phyloP scores from a whole-genome alignment of 108 stramenopile species.

The Cyclostephanos invisitatus region DNA sequence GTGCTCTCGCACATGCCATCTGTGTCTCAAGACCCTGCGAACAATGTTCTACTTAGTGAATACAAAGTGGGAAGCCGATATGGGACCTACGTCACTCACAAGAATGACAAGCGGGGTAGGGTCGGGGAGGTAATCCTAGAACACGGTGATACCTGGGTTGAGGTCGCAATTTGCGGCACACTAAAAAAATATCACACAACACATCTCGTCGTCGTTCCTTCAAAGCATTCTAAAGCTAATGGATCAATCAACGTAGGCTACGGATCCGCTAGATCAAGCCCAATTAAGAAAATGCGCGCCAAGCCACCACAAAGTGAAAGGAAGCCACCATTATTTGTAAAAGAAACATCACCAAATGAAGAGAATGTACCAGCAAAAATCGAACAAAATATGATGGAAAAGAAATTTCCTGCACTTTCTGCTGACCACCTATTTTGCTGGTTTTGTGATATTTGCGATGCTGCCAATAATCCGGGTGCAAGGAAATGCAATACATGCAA shows the following conservation, averaged over 20 bases:
- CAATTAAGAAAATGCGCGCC: not conserved
- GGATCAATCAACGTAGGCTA: not conserved
- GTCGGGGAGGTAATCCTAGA: slow-evolving; percentile 37
- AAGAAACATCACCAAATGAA: not conserved
- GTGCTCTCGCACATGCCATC: slow-evolving; percentile 10
- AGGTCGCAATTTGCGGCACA: slow-evolving; percentile 25
- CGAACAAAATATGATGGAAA: no score
- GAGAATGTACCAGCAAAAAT: not conserved
- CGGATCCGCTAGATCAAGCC: not conserved
- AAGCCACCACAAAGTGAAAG: not conserved
- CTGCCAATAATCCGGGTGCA: slow-evolving; percentile 13
- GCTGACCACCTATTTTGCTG: slow-evolving; percentile 41
- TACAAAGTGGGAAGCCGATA: not conserved
- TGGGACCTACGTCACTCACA: slow-evolving; percentile 16
- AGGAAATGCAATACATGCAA: slow-evolving; percentile 21
- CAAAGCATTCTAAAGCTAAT: slow-evolving; percentile 19
- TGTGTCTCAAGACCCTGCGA: not conserved
- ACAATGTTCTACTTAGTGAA: slow-evolving; percentile 8
- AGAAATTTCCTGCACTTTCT: slow-evolving; percentile 2
- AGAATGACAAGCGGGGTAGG: slow-evolving; percentile 10
- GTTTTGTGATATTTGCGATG: slow-evolving; percentile 27
- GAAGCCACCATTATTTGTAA: not conserved
- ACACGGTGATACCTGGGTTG: slow-evolving; percentile 19
- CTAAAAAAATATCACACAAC: slow-evolving; percentile 24
- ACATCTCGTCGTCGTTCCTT: slow-evolving; percentile 32